Evolutionary conservation across 495 filamentous ascomycete species (phyloP), one percentile per base, ranked within the genome.

Genomic region (Xanthoparmelia taractica): DNA sequence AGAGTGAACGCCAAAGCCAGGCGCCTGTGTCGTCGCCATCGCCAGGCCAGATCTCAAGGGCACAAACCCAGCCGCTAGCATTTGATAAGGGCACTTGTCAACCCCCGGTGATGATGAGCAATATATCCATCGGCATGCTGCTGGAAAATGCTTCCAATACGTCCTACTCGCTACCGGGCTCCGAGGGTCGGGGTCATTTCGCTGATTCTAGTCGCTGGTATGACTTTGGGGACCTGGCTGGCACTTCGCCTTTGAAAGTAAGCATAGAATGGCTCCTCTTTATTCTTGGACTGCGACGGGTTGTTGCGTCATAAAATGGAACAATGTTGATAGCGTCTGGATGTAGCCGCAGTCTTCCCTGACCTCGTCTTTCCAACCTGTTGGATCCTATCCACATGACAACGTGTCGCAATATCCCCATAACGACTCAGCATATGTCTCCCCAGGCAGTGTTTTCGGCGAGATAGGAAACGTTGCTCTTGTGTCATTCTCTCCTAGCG

Each of bases 211-310:
- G 31, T 27, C 34, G 56, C 17, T 67, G 65, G 65, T 67, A 63
- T 27, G 57, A 64, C n/a, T 63, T 61, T 29, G 61, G 52, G 38
- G 65, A 63, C 29, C 31, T 67, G n/a, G 38, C 61, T 56, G 61
- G 40, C 8, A 37, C 33, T 10, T 63, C 61, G 23, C 54, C 54
- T 13, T 63, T 57, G 13, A 36, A 58, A 33, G 37, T 58, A 23
- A 27, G 37, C 55, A 58, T 25, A 38, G 15, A 10, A 36, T 52
- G 55, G 2, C 20, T 0, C 1, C 33, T 3, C 55, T 37, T 25
- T 0, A 11, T n/a, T 31, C 11, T 12, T n/a, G 10, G 55, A 33
- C 25, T 37, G 8, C 38, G 33, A 23, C 17, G 34, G 23, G 5
- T 38, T 58, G 7, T 23, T 34, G 2, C 48, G 17, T 29, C 5